These are phyloP conservation scores for Orbilia quercus DNA, from an alignment of 2,329 filamentous ascomycete genomes.

Conservation along the genomic window DNA sequence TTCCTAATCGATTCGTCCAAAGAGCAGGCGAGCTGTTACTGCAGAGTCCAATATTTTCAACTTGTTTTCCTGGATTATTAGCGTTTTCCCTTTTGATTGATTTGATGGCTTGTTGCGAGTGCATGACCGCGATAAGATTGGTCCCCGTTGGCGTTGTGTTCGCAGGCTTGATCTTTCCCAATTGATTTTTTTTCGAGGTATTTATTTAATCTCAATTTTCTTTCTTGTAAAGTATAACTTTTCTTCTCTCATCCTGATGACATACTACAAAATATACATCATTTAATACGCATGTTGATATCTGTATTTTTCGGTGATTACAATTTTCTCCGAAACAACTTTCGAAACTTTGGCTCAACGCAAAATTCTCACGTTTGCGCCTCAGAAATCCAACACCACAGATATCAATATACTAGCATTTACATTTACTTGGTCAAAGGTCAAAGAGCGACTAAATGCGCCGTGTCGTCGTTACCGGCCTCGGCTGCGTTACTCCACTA, in stretches of 20 bases:
- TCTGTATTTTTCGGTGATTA: not conserved
- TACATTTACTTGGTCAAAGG: not conserved
- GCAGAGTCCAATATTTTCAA: not conserved
- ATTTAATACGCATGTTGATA: not conserved
- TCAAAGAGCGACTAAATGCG: constrained; percentile 67
- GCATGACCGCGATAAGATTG: constrained; percentile 19
- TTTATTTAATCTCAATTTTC: constrained; percentile 12
- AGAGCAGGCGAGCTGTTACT: not conserved
- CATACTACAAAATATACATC: constrained; percentile 4
- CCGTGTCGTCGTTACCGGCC: constrained; percentile 84
- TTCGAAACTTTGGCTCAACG: constrained; percentile 57
- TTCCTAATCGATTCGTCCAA: no score
- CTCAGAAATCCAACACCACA: constrained; percentile 47
- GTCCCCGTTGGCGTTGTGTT: constrained; percentile 24
- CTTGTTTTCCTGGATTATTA: constrained; percentile 11
- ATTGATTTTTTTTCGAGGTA: constrained; percentile 12
- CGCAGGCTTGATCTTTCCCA: constrained; percentile 6
- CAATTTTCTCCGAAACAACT: no score
- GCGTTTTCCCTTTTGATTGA: not conserved
- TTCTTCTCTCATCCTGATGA: no score
- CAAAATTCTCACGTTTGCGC: constrained; percentile 24
- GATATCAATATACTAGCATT: no score
- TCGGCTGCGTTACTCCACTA: constrained; percentile 84
- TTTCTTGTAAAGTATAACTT: constrained; percentile 15
- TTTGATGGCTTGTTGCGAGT: constrained; percentile 15